Evolutionary conservation across 1,139 yeast genomes (phyloP).

Genomic region (Saccharomyces hybrid): DNA sequence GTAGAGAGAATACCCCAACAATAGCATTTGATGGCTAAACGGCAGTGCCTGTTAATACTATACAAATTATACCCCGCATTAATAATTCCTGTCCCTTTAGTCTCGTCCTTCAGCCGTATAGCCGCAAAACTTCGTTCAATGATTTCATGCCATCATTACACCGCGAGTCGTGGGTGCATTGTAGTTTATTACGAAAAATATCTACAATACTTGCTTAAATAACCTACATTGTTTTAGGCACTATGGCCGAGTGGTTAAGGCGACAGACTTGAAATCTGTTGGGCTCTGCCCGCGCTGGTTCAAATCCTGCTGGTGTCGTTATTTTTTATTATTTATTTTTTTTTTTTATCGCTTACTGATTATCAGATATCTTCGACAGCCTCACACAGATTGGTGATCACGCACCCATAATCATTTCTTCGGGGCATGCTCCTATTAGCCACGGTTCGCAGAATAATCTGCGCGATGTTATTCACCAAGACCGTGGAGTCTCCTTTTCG

Average conservation of each 20-base stretch:
- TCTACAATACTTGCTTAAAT: no score
- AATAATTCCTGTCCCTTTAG: background rate
- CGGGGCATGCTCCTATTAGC: background rate
- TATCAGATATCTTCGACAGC: background rate
- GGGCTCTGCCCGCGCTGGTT: constrained; percentile 31
- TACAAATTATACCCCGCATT: background rate
- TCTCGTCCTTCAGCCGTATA: background rate
- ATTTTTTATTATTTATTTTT: constrained; percentile 6
- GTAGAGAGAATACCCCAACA: background rate
- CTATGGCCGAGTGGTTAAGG: constrained; percentile 31
- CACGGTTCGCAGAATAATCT: background rate
- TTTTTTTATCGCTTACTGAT: background rate
- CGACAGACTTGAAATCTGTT: constrained; percentile 30
- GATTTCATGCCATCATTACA: background rate
- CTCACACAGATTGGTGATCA: background rate
- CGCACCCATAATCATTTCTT: background rate
- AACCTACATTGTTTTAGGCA: constrained; percentile 12
- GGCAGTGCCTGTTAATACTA: no score
- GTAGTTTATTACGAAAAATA: no score
- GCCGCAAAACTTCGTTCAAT: background rate
- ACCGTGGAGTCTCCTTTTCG: background rate
- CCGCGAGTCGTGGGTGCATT: background rate
- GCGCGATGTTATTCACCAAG: background rate
- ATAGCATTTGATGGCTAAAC: background rate
- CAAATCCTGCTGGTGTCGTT: constrained; percentile 30